Evolutionary conservation across 2,329 filamentous ascomycete species (phyloP).

Genomic region (Daldinia sp.): DNA sequence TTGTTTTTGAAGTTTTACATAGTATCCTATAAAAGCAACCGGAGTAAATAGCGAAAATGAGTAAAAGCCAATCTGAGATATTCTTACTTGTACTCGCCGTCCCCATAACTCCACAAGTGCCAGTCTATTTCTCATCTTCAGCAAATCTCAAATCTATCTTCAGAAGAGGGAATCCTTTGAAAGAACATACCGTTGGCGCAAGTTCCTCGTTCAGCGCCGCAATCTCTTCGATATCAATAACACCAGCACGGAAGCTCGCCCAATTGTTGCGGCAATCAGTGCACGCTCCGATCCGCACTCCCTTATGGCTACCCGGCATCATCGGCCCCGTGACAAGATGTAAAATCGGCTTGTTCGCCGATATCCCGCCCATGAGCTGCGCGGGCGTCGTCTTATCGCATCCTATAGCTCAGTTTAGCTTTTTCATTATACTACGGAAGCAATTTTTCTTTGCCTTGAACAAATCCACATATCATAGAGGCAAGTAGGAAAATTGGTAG

Average conservation of each 20-base stretch:
- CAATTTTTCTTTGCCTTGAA: background rate
- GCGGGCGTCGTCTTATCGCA: slow-evolving; percentile 82
- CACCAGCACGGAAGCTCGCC: slow-evolving; percentile 74
- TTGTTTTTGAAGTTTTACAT: background rate
- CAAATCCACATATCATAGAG: background rate
- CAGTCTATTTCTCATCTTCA: slow-evolving; percentile 59
- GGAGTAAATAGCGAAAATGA: slow-evolving; percentile 5
- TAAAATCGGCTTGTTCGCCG: slow-evolving; percentile 77
- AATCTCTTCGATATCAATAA: slow-evolving; percentile 79
- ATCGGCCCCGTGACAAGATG: slow-evolving; percentile 79
- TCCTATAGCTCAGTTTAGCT: slow-evolving; percentile 56
- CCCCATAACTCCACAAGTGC: slow-evolving; percentile 92
- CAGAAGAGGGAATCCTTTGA: background rate
- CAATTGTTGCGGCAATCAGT: slow-evolving; percentile 82
- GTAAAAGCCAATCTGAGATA: slow-evolving; percentile 6
- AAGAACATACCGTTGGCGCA: slow-evolving; percentile 70
- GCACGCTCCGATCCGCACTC: slow-evolving; percentile 75
- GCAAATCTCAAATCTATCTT: slow-evolving; percentile 1
- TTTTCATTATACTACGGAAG: background rate
- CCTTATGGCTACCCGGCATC: slow-evolving; percentile 77
- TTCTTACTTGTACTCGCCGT: slow-evolving; percentile 79
- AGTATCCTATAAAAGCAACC: background rate
- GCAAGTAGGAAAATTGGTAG: background rate
- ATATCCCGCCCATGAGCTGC: slow-evolving; percentile 81
- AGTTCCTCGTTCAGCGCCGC: slow-evolving; percentile 77